Evolutionary conservation across 176 grass and related monocot genomes (phyloP), one percentile per base, ranked within the genome.

Genomic region (Oryza glaberrima): DNA sequence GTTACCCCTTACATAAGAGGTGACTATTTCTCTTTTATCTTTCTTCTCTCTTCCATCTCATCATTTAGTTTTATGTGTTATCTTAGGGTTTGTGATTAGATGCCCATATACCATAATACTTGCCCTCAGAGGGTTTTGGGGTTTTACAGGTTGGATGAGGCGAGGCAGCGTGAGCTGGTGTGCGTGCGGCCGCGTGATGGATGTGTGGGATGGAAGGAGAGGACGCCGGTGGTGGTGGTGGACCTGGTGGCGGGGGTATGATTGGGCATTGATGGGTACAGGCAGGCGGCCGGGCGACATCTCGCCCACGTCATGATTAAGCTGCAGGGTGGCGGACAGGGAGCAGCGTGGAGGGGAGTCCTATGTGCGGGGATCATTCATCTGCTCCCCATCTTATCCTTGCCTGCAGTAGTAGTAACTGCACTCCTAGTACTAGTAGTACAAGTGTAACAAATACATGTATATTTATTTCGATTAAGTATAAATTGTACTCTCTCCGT

Each of bases 241-340:
- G 6, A 2, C 4, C 4, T 36, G 35, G 44, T 26, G 56, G 26
- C 11, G 6, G 6, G 4, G n/a, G 35, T 15, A 77, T 82, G 88
- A 90, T 79, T 86, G 84, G 61, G 15, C 73, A 83, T 83, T 83
- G 88, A 86, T 90, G 79, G 67, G 69, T 82, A 83, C 88, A 83
- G 84, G 15, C 61, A 73, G 73, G 79, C 25, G 35, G 58, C 67
- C 25, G 4, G 78, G 73, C 67, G 26, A 68, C 83, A 72, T 82
- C 78, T 32, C 43, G 1, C n/a, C 82, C 65, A 19, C 58, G 45
- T 35, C 73, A 82, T 90, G 17, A 90, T 90, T 86, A 81, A 47
- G 15, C 41, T 17, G 76, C 76, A 73, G 13, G 51, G 5, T 10
- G 28, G 48, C 9, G 5, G 28, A 17, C 2, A 58, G 38, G 52